Evolutionary conservation across 345 rosid species (phyloP).

Genomic region (Durio zibethinus): DNA sequence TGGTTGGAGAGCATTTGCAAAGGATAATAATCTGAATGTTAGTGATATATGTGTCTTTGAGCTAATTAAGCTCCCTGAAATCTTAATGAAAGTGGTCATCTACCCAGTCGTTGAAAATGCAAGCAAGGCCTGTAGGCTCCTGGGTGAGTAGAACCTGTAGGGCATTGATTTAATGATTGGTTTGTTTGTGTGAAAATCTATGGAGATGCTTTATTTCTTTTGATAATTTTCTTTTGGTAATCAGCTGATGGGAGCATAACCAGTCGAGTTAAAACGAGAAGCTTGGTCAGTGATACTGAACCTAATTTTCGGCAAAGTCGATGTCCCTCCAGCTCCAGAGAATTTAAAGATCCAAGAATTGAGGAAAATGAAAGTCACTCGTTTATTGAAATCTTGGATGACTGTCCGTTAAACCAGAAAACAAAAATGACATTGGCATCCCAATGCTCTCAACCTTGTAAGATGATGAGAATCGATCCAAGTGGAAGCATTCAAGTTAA

Average conservation of each 20-base stretch:
- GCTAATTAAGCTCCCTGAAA: neutral
- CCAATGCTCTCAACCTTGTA: neutral
- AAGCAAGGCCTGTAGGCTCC: neutral
- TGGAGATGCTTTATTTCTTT: neutral
- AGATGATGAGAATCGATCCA: neutral
- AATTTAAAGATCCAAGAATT: neutral
- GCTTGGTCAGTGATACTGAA: neutral
- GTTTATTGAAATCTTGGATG: neutral
- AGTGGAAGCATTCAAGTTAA: neutral
- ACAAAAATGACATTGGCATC: neutral
- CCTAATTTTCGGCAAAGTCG: neutral
- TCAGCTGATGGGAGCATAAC: neutral
- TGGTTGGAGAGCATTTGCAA: neutral
- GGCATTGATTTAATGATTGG: neutral
- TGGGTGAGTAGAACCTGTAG: neutral
- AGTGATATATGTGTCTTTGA: constrained; percentile 8
- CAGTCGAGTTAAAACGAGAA: neutral
- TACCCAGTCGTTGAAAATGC: neutral
- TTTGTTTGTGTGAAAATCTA: neutral
- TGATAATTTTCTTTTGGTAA: neutral
- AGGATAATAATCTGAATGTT: neutral
- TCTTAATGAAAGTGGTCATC: neutral
- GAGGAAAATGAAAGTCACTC: neutral
- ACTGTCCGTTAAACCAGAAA: neutral
- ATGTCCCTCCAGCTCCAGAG: neutral